Conservation (phyloP, 2,329 filamentous ascomycete genomes). For the Colletotrichum paranaense region DNA sequence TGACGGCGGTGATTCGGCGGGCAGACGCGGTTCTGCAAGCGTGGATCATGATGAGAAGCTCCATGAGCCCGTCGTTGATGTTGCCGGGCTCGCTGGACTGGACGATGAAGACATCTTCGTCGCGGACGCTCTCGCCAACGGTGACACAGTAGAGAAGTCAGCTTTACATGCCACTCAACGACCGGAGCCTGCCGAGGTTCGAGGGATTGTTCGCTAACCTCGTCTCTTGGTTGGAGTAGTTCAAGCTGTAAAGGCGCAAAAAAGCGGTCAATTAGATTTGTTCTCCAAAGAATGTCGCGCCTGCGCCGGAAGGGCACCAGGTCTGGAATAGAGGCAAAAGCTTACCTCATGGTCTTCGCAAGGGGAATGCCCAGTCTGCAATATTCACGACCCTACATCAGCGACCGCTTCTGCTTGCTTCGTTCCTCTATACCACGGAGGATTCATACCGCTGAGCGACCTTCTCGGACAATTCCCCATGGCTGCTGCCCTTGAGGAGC, state of each 20-base stretch:
- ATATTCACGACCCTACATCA: neutral
- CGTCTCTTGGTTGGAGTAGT: conserved; percentile 83
- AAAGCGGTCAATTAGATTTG: conserved; percentile 56
- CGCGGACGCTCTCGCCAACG: conserved; percentile 88
- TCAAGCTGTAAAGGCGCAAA: conserved; percentile 56
- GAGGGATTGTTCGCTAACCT: conserved; percentile 27
- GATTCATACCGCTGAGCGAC: conserved; percentile 42
- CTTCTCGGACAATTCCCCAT: conserved; percentile 47
- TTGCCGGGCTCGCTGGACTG: conserved; percentile 90
- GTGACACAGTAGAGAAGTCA: conserved; percentile 69
- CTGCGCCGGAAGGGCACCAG: conserved; percentile 47
- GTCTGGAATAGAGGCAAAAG: neutral
- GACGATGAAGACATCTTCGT: conserved; percentile 85
- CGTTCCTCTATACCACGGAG: neutral
- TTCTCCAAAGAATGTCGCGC: conserved; percentile 74
- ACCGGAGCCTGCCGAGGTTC: neutral
- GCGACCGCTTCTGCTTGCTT: neutral
- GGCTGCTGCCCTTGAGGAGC: conserved; percentile 48
- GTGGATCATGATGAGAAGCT: conserved; percentile 93
- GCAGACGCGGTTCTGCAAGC: conserved; percentile 74
- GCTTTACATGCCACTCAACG: conserved; percentile 15
- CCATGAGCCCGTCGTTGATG: conserved; percentile 94
- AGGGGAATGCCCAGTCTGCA: conserved; percentile 32
- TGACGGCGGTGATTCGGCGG: conserved; percentile 86
- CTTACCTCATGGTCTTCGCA: conserved; percentile 35